phyloP scores from a whole-genome alignment of 495 filamentous ascomycete species.

The Penicillium crystallinum region DNA sequence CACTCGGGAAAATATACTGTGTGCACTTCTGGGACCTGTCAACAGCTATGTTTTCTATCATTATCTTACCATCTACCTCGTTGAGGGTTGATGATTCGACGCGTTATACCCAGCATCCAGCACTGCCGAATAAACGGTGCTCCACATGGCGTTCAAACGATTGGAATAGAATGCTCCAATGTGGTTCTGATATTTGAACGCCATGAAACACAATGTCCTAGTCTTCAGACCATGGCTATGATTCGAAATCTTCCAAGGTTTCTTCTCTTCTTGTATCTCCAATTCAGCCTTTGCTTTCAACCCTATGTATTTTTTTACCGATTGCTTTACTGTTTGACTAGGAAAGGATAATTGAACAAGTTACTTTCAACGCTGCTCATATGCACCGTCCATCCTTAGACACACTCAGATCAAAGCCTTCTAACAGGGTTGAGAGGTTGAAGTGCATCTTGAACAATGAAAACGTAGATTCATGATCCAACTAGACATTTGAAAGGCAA shows the following conservation, averaged over 20 bases:
- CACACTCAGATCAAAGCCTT: no score
- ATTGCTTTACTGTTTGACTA: background rate
- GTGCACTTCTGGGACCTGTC: background rate
- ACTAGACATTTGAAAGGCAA: background rate
- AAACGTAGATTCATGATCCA: background rate
- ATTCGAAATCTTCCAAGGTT: constrained; percentile 12
- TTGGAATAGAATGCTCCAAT: background rate
- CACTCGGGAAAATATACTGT: background rate
- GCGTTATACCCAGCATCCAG: constrained; percentile 30
- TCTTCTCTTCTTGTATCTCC: constrained; percentile 8
- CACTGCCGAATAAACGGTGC: constrained; percentile 12
- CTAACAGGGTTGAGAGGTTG: no score
- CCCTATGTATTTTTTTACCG: constrained; percentile 6
- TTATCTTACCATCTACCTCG: constrained; percentile 3
- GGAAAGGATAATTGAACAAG: constrained; percentile 1
- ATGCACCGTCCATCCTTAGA: no score
- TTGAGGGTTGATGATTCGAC: constrained; percentile 20
- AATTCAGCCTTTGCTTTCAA: constrained; percentile 6
- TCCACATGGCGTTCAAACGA: constrained; percentile 22
- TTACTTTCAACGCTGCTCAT: background rate
- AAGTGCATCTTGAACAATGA: background rate
- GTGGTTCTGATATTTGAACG: background rate
- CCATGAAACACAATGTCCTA: constrained; percentile 1
- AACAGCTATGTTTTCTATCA: background rate
- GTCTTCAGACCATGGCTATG: background rate